Evolutionary conservation across 2,329 filamentous ascomycete genomes (phyloP), one percentile per base, ranked within the genome.

Genomic region (Stemphylium lycopersici): DNA sequence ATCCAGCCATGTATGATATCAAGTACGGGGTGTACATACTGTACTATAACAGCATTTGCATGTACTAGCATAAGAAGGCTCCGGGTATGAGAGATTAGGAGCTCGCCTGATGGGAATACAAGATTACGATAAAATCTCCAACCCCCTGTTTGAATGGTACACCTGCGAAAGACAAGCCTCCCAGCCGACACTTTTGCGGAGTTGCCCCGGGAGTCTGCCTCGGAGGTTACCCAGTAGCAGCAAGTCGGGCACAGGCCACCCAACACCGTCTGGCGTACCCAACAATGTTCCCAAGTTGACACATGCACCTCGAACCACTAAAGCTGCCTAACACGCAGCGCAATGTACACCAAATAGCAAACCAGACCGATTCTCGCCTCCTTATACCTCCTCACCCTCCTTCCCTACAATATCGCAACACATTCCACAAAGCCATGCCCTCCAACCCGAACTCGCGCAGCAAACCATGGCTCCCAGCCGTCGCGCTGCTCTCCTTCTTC

Each of bases 401-500:
- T 29, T 10, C 8, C 26, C 26, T 8, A 29, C 1, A 10, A 29
- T 11, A 10, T 10, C 26, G 26, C 26, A 3, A 11, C 26, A 29
- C 2, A 29, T 29, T 3, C 26, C 26, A 11, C 26, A 5, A 7
- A 29, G 26, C 8, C 20, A 45, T 45, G 42, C 4, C 32, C 6
- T 16, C 32, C 8, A 34, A 34, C n/a, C n/a, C 20, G 22, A 34
- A 34, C n/a, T 8, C n/a, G 22, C 16, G 11, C 34, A 26, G 4
- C 1, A 39, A 20, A 29, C 36, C 42, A 37, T 52, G 70, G 62
- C 58, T 73, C 10, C 49, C 62, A 6, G 22, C 71, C 15, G 54
- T 73, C 41, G 71, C 64, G 42, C 34, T 72, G 20, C 64, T 59
- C 54, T 56, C 67, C 6, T 72, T 74, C 48, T 73, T 65, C 61